Base-by-base conservation (phyloP, 768 basidiomycete genomes). In the Suillus weaverae region DNA sequence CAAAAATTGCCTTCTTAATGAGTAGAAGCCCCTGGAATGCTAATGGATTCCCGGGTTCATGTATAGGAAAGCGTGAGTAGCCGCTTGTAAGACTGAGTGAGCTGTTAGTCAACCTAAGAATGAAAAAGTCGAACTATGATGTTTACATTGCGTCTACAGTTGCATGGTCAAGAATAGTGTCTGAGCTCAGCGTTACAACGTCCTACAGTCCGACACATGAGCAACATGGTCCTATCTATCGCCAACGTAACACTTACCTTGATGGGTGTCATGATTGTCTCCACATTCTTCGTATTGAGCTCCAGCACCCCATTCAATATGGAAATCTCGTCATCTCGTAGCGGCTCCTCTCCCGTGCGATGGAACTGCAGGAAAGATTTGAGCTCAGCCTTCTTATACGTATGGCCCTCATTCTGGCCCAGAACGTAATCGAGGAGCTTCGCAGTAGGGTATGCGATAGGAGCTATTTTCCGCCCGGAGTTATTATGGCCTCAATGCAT, bases 41-140 rank as follows among this genome's bases (percentile, higher is more conserved):
- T 11, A 84, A 72, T 10, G 87, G 84, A 48, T 90, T 83, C 5
- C 84, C 85, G 3, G 89, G 83, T 65, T 87, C 86, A 71, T 97
- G 93, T 0, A 99, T 85, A 0, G 96, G 96, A 71, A 99, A 92
- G 22, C 96, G 88, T 1, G 95, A 96, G 73, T 97, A 97, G 0
- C 96, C 96, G 67, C 88, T 91, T n/a, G 81, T 72, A 26, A 91
- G 76, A 53, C 89, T 91, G 69, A n/a, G 62, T 10, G 5, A 60
- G 51, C 30, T 9, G 35, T 69, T 56, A 68, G 66, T 22, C 60
- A 38, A 36, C 46, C 33, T 56, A 14, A 46, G 14, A 62, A 43
- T 16, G n/a, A n/a, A 51, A 64, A 5, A 39, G 65, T 7, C 60
- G 51, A 43, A 9, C 14, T 32, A 39, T 16, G 11, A 38, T 75